Base-by-base conservation (phyloP, 23 red algal species). In the Gracilaria gracilis region DNA sequence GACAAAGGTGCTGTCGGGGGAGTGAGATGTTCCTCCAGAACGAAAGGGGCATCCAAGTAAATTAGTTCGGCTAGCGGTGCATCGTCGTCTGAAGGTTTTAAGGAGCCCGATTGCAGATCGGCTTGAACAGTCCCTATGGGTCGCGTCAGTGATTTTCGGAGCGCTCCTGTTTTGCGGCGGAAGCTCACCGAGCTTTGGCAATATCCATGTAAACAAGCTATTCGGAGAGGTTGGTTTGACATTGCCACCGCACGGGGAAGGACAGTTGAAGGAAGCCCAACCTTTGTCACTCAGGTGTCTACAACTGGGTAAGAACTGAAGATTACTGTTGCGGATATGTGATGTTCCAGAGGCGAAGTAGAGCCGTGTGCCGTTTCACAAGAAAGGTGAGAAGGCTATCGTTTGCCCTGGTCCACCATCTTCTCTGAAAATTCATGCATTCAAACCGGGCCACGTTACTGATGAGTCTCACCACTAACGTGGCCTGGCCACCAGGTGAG, bases 121-220 rank as follows among this genome's bases (percentile, higher is more conserved):
- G 79, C 53, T 21, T 38, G 36, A 7, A 71, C 44, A 1, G 23
- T 21, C 21, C 12, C 37, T 50, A 70, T 67, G 20, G 57, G 27
- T 28, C 89, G 57, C 16, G 80, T 49, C 42, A 92, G 61, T 21
- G 61, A 83, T 64, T 92, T 92, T 31, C 89, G 58, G 36, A 92
- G 78, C 15, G 77, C 78, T 23, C 80, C 79, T 21, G 89, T 84
- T 75, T 92, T 92, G 23, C 65, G 79, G 29, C 89, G 77, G 53
- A 92, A 84, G 17, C 35, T 75, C 49, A 28, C 9, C 17, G 79
- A 57, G 67, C 82, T 92, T 61, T 92, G 89, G 24, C 89, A 78
- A 38, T 73, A 92, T 47, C 89, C 89, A 67, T 92, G 89, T 40
- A 92, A 53, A 61, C 89, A 92, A 25, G 71, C 79, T 28, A 92